Percentiles rank a stretch among this genome's conserved stretches.
Conservation (phyloP, 1,284 basidiomycete species). For the Sanguinoderma infundibulare region DNA sequence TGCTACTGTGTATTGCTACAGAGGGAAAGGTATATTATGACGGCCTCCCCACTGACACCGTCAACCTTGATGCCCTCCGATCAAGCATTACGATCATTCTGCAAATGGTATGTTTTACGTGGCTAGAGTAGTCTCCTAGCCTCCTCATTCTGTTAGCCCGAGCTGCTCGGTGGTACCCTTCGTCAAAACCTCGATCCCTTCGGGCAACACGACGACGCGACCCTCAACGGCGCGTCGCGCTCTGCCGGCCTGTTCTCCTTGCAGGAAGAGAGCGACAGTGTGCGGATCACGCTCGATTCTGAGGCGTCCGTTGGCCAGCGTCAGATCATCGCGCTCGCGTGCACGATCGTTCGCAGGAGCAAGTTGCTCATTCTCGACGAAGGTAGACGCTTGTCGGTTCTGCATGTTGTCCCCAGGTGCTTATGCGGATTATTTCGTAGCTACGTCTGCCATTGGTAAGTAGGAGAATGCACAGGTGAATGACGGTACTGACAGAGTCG, state of each 20-base stretch:
- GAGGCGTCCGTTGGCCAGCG: constrained; percentile 41
- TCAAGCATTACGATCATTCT: constrained; percentile 55
- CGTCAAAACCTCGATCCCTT: constrained; percentile 47
- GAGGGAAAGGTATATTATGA: constrained; percentile 49
- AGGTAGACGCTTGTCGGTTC: constrained; percentile 20
- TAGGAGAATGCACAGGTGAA: too few species aligned
- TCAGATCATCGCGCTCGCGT: constrained; percentile 40
- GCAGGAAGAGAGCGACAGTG: constrained; percentile 32
- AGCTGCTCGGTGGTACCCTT: constrained; percentile 40
- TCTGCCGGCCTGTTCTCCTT: constrained; percentile 38
- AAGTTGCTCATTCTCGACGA: constrained; percentile 43
- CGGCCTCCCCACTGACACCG: constrained; percentile 33
- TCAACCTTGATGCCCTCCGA: constrained; percentile 69
- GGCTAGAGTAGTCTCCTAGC: not conserved
- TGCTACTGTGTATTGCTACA: constrained; percentile 50
- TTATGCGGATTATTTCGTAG: constrained; percentile 29
- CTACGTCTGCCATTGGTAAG: constrained; percentile 58
- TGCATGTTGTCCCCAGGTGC: not conserved
- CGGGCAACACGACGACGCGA: constrained; percentile 53
- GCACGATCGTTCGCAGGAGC: constrained; percentile 38
- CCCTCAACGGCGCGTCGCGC: constrained; percentile 36
- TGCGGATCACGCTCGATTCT: constrained; percentile 39
- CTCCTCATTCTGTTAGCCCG: constrained; percentile 43
- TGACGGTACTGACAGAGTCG: not conserved
- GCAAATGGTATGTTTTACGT: constrained; percentile 36